Evolutionary conservation across 495 filamentous ascomycete genomes (phyloP).

Genomic region (Aspergillus carlsbadensis): DNA sequence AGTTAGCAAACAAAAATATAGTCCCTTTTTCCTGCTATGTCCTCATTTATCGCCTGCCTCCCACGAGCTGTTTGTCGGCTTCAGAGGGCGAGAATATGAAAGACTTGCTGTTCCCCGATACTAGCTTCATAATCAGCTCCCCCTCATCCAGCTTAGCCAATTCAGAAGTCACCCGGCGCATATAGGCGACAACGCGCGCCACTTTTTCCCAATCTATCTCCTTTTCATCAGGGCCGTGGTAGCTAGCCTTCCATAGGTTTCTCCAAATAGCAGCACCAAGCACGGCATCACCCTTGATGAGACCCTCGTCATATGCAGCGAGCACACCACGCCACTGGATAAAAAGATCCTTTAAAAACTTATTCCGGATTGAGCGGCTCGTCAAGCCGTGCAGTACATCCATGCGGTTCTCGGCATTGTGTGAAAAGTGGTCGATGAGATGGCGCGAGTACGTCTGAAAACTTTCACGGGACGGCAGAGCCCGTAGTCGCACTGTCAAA

Average conservation of each 20-base stretch:
- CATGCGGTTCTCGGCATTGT: conserved; percentile 87
- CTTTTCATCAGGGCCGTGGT: conserved; percentile 34
- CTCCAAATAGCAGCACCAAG: conserved; percentile 88
- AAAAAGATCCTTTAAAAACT: conserved; percentile 89
- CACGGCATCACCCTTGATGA: conserved; percentile 80
- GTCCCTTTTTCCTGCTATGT: neutral
- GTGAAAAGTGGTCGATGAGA: conserved; percentile 89
- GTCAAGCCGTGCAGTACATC: conserved; percentile 65
- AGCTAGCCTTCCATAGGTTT: conserved; percentile 77
- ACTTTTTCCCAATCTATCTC: conserved; percentile 70
- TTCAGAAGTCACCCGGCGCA: conserved; percentile 63
- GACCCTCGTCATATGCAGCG: conserved; percentile 82
- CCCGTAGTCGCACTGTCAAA: conserved; percentile 79
- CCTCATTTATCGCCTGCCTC: conserved; percentile 22
- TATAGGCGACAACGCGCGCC: conserved; percentile 75
- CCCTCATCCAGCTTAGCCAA: conserved; percentile 65
- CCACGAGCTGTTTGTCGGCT: conserved; percentile 36
- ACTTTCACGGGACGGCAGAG: conserved; percentile 60
- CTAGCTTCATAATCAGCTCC: conserved; percentile 41
- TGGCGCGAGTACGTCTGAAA: conserved; percentile 67
- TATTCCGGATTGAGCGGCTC: conserved; percentile 65
- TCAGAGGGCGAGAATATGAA: conserved; percentile 38
- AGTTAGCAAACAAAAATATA: neutral
- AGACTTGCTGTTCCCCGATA: conserved; percentile 19
- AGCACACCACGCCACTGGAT: conserved; percentile 85